Evolutionary conservation across 1,284 basidiomycete genomes (phyloP), one percentile per base, ranked within the genome.

Genomic region (Trametes versicolor): DNA sequence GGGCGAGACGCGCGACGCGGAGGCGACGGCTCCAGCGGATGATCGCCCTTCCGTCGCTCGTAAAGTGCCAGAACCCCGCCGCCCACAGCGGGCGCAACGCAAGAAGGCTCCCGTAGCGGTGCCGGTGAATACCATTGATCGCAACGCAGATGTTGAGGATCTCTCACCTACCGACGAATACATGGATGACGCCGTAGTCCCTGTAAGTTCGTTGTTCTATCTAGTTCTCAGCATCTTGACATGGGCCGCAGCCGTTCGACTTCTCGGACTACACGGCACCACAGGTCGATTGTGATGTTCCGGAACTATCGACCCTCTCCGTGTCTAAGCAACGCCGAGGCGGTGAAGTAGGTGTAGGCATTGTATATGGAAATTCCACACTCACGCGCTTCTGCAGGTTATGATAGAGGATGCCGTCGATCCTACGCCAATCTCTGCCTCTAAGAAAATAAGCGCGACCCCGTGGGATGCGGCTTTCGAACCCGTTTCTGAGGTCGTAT

Each of bases 401-500:
- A 27, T 10, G 50, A 13, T 23, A 3, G 12, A 10, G 21, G 45
- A 60, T 3, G 7, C 8, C 17, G 19, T 19, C 6, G 41, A 2
- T 19, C 41, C 17, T 43, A 17, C 13, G 15, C 41, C 41, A 4
- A 17, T 19, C 8, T 19, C 34, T 7, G 15, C 51, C 17, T 52
- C 41, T 17, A 66, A 63, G 57, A 66, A 56, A 47, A 62, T 61
- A 23, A 62, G 52, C 36, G 55, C 51, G 23, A 58, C 67, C 17
- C 67, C 71, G 1, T 72, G 71, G 71, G 67, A 69, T 45, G 47
- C 27, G 12, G 36, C 45, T 12, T 21, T 43, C 23, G 59, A 34
- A 32, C 4, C 21, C 15, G 50, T n/a, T 13, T 9, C 17, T 7
- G n/a, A 39, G 7, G 27, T 39, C 15, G 37, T 39, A 39, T 17